Percentiles rank a stretch among this genome's conserved stretches.
These are phyloP conservation scores for Nemania serpens DNA, from an alignment of 2,329 filamentous ascomycete genomes.

Conservation along the genomic window DNA sequence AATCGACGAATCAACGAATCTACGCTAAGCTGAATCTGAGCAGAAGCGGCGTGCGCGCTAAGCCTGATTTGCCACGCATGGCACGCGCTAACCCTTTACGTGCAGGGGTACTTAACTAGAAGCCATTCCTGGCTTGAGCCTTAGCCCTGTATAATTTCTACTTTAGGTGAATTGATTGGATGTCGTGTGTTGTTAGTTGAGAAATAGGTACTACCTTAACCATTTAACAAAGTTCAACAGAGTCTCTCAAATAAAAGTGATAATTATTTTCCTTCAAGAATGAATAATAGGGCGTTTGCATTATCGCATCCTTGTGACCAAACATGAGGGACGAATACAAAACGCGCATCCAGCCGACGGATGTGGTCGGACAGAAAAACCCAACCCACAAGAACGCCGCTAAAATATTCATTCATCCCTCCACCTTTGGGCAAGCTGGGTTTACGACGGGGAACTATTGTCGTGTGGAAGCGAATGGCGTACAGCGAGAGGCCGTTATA, in stretches of 20 bases:
- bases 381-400: conserved; percentile 42
- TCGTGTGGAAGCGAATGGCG: conserved; percentile 43
- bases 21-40: no score
- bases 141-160: neutral
- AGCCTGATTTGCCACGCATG: no score
- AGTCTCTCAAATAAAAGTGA: neutral
- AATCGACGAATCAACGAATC: no score
- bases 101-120: no score
- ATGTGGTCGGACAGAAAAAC: conserved; percentile 38
- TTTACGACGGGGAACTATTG: conserved; percentile 43
- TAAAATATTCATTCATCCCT: conserved; percentile 41
- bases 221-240: neutral
- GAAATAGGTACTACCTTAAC: neutral
- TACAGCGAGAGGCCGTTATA: conserved; percentile 52
- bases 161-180: conserved; percentile 7
- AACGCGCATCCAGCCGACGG: conserved; percentile 40
- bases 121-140: no score
- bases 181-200: neutral
- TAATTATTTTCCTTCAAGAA: neutral
- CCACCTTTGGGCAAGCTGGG: conserved; percentile 37
- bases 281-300: neutral
- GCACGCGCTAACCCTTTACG: no score
- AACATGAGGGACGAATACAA: conserved; percentile 39
- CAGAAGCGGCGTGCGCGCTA: no score
- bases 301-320: conserved; percentile 7